These are phyloP conservation scores for Phytophthora palmivora DNA, from an alignment of 352 stramenopile species.

Conservation along the genomic window DNA sequence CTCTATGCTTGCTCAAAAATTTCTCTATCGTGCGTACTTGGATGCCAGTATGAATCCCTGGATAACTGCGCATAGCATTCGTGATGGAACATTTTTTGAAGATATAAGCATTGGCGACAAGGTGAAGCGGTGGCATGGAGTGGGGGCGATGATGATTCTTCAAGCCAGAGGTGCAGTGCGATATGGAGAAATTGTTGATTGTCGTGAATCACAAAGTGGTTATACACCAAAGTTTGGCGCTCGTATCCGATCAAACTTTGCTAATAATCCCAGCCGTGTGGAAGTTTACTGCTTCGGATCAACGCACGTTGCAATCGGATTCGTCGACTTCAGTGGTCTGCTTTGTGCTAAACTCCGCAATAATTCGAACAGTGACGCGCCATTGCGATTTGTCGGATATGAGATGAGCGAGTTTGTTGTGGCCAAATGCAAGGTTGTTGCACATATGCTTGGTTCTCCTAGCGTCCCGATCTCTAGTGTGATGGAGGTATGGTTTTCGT, in stretches of 20 bases:
- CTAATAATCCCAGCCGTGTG: slow-evolving; percentile 9
- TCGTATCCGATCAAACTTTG: slow-evolving; percentile 23
- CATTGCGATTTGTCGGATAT: slow-evolving; percentile 34
- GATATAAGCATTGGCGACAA: background rate
- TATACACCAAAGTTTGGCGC: slow-evolving; percentile 12
- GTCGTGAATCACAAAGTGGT: slow-evolving; percentile 6
- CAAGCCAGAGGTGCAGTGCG: background rate
- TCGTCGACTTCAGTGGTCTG: slow-evolving; percentile 34
- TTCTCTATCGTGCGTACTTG: slow-evolving; percentile 32
- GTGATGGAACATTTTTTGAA: slow-evolving; percentile 12
- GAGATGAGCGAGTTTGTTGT: slow-evolving; percentile 40
- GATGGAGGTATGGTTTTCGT: slow-evolving; percentile 41
- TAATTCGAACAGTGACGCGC: background rate
- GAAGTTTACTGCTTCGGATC: slow-evolving; percentile 32
- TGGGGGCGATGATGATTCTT: slow-evolving; percentile 20
- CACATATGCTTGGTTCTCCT: slow-evolving; percentile 27
- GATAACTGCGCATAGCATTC: slow-evolving; percentile 16
- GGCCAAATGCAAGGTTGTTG: slow-evolving; percentile 36
- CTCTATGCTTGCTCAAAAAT: slow-evolving; percentile 17
- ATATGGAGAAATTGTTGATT: slow-evolving; percentile 26
- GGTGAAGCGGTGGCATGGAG: slow-evolving; percentile 38
- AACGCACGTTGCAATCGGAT: slow-evolving; percentile 36
- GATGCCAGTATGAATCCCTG: slow-evolving; percentile 25
- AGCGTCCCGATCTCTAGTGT: slow-evolving; percentile 23
- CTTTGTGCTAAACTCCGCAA: slow-evolving; percentile 13